Evolutionary conservation across 208 protist genomes (phyloP).

Genomic region (Wallacemonas sp.): DNA sequence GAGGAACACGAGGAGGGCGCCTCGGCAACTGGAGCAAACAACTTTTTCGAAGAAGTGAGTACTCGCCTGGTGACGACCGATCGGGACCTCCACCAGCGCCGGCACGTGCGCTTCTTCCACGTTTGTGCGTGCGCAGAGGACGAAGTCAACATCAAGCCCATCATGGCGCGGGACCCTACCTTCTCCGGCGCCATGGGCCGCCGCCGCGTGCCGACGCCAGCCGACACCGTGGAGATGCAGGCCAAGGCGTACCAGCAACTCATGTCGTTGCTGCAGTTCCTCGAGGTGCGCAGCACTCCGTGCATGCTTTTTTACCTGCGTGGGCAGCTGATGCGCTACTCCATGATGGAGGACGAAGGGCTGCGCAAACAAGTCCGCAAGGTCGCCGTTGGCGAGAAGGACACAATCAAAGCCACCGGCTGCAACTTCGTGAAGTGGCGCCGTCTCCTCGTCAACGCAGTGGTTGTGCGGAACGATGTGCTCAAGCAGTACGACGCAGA

Average conservation of each 20-base stretch:
- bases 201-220: slow-evolving; percentile 33
- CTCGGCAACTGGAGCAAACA: neutral
- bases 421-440: slow-evolving; percentile 73
- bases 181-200: slow-evolving; percentile 33
- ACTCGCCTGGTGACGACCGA: slow-evolving; percentile 34
- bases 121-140: slow-evolving; percentile 63
- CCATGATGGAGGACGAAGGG: slow-evolving; percentile 15
- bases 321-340: slow-evolving; percentile 60
- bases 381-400: slow-evolving; percentile 20
- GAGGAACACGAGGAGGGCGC: slow-evolving; percentile 12
- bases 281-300: slow-evolving; percentile 72
- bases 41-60: slow-evolving; percentile 56
- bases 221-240: slow-evolving; percentile 54
- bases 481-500: slow-evolving; percentile 63
- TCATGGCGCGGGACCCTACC: slow-evolving; percentile 58
- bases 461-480: slow-evolving; percentile 72
- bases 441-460: slow-evolving; percentile 61
- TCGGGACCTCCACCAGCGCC: slow-evolving; percentile 31
- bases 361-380: slow-evolving; percentile 7
- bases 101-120: slow-evolving; percentile 82
- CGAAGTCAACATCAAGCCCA: slow-evolving; percentile 58
- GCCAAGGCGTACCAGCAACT: slow-evolving; percentile 59
- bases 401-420: slow-evolving; percentile 47
- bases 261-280: slow-evolving; percentile 47
- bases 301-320: slow-evolving; percentile 75